Conservation (phyloP, 495 filamentous ascomycete genomes). For the Aspergillus hancockii region DNA sequence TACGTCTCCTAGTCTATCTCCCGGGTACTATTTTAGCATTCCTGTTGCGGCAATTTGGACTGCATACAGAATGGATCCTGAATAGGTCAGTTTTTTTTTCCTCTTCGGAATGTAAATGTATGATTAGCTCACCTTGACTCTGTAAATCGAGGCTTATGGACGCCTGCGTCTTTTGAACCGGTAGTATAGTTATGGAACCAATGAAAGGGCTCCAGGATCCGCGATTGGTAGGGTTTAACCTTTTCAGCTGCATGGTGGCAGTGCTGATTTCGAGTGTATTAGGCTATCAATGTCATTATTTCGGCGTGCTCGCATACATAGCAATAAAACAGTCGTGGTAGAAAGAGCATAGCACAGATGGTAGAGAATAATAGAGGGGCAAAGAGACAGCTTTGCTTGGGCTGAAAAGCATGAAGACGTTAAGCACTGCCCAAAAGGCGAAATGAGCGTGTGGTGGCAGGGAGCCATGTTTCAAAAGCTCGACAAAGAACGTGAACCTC, state of each 20-base stretch:
- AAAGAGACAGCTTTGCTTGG: background rate
- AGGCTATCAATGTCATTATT: background rate
- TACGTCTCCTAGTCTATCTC: slow-evolving; percentile 63
- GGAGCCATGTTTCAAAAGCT: too few relatives aligned
- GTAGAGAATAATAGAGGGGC: background rate
- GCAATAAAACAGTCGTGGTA: background rate
- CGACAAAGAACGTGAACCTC: too few relatives aligned
- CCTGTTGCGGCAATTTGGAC: slow-evolving; percentile 40
- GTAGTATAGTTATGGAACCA: background rate
- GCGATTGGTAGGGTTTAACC: too few relatives aligned
- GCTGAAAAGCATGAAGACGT: too few relatives aligned
- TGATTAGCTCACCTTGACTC: slow-evolving; percentile 13
- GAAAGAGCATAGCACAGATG: background rate
- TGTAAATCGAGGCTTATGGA: slow-evolving; percentile 23
- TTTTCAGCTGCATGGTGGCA: background rate
- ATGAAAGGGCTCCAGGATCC: slow-evolving; percentile 7
- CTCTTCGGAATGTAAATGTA: background rate
- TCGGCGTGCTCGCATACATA: background rate
- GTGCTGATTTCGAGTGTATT: background rate
- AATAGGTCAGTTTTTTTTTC: background rate
- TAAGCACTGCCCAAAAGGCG: too few relatives aligned
- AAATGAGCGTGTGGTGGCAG: too few relatives aligned
- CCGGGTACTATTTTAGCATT: slow-evolving; percentile 61
- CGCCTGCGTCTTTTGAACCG: slow-evolving; percentile 17
- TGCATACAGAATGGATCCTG: slow-evolving; percentile 49